A percentile compares a stretch with the other conserved stretches of the same genome.
phyloP scores from a whole-genome alignment of 2,329 filamentous ascomycete genomes.

The Thielaviopsis musarum region DNA sequence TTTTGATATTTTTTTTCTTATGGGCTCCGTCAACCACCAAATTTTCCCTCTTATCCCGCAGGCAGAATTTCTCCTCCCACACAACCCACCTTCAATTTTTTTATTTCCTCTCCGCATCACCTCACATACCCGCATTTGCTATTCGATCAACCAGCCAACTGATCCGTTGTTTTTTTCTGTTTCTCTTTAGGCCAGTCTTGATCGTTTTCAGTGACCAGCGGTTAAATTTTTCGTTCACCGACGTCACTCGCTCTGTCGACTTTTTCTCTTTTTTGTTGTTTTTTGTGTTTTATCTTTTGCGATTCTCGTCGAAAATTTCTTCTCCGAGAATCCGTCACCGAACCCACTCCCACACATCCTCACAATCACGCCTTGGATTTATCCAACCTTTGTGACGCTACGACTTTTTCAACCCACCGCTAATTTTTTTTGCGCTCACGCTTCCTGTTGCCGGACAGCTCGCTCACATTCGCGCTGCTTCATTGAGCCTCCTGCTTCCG shows the following conservation, averaged over 20 bases:
- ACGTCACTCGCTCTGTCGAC: not conserved
- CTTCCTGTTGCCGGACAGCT: not conserved
- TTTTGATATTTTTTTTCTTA: conserved; percentile 5
- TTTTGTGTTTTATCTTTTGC: conserved; percentile 3
- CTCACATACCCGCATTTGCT: conserved; percentile 4
- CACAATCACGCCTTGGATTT: conserved; percentile 2
- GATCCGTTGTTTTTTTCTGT: conserved; percentile 1
- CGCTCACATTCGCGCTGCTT: not conserved
- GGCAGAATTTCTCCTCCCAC: conserved; percentile 9
- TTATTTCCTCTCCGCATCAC: conserved; percentile 5
- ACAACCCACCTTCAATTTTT: conserved; percentile 4
- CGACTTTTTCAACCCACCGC: not conserved
- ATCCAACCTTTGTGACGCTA: conserved; percentile 5
- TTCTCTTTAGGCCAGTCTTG: not conserved
- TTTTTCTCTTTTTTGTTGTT: not conserved
- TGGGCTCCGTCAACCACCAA: conserved; percentile 6
- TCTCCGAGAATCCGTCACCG: conserved; percentile 9
- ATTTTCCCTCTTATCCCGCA: conserved; percentile 10
- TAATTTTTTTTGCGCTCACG: not conserved
- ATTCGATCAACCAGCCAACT: not conserved
- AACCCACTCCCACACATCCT: conserved; percentile 6
- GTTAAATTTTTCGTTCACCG: not conserved
- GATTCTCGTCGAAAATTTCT: conserved; percentile 11
- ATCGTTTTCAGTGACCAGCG: not conserved
- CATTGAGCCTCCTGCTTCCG: conserved; percentile 7